Base-by-base conservation (phyloP, 1,284 basidiomycete genomes). In the Gymnopus androsaceus region DNA sequence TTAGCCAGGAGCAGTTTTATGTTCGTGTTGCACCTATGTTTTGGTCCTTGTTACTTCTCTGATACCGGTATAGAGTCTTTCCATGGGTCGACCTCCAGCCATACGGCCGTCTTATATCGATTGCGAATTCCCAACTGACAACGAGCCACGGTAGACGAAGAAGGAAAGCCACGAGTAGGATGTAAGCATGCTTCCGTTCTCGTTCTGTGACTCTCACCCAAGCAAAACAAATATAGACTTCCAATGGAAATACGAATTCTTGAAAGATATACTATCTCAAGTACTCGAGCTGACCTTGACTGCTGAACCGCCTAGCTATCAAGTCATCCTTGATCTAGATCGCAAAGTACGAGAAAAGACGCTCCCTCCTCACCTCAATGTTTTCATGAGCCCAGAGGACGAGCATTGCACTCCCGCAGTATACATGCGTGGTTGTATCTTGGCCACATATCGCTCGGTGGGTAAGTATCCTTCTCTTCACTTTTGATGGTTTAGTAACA, bases 101-200 rank as follows among this genome's bases (percentile, higher is more conserved):
- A 77, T 82, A 45, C 75, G 77, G 15, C 62, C 81, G 17, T 81
- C 81, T 2, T 85, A 84, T 53, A 69, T 82, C 17, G 82, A 84
- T 56, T 82, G 81, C 55, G 79, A 83, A 64, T 80, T 82, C 50
- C 82, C 82, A 6, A 72, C 73, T 40, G 79, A 82, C 41, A 78
- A 80, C 17, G 74, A 76, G 34, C 67, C 71, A 76, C 69, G 1
- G 60, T 82, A 30, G 81, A 81, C 61, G 71, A 73, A 46, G 68
- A 79, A 45, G 81, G 80, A 19, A 76, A 79, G 47, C 65, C 70
- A 8, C 67, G 75, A 46, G 69, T 75, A 30, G 77, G 80, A 57
- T 83, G 82, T 84, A 63, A 66, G 58, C 25, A 12, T 27, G n/a
- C n/a, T n/a, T 12, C 9, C 12, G 5, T 27, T 44, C 12, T 19